A percentile compares a stretch with the other conserved stretches of the same genome.
Evolutionary conservation across 495 filamentous ascomycete species (phyloP).

Genomic region (Aspergillus heteromorphus): DNA sequence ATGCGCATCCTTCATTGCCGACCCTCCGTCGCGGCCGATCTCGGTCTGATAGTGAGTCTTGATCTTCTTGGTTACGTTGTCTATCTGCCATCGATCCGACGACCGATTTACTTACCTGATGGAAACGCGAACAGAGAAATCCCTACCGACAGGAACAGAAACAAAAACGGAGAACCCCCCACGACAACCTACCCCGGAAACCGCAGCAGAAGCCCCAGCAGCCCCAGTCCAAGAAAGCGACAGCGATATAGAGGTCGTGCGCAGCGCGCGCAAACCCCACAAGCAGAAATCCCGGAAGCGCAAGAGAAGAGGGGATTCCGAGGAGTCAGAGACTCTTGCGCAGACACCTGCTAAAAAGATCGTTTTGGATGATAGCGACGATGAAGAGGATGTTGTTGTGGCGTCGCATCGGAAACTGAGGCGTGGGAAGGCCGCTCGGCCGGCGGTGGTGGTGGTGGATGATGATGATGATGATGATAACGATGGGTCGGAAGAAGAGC

Average conservation of each 20-base stretch:
- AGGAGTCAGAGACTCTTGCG: not conserved
- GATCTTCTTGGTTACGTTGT: not conserved
- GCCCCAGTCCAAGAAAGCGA: conserved; percentile 9
- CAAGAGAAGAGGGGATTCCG: conserved; percentile 11
- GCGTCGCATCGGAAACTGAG: conserved; percentile 30
- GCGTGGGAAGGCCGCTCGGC: conserved; percentile 17
- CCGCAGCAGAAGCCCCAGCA: not conserved
- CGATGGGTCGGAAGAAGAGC: conserved; percentile 27
- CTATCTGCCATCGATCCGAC: not conserved
- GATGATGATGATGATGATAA: conserved; percentile 26
- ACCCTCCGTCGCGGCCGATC: conserved; percentile 15
- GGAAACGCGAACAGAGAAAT: not conserved
- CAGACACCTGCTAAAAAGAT: not conserved
- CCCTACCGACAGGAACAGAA: too few species aligned
- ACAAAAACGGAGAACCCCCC: not conserved
- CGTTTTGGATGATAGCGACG: conserved; percentile 16
- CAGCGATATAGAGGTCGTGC: conserved; percentile 14
- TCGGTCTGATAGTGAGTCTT: not conserved
- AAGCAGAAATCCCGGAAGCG: conserved; percentile 7
- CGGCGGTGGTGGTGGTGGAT: conserved; percentile 18
- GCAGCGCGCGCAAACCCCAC: conserved; percentile 15
- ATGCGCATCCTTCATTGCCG: conserved; percentile 30
- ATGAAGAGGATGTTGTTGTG: conserved; percentile 21
- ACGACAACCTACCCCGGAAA: conserved; percentile 3
- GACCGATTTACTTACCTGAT: not conserved